Evolutionary conservation across 2,329 filamentous ascomycete genomes (phyloP), one percentile per base, ranked within the genome.

Genomic region (Aspergillus aculeatus): DNA sequence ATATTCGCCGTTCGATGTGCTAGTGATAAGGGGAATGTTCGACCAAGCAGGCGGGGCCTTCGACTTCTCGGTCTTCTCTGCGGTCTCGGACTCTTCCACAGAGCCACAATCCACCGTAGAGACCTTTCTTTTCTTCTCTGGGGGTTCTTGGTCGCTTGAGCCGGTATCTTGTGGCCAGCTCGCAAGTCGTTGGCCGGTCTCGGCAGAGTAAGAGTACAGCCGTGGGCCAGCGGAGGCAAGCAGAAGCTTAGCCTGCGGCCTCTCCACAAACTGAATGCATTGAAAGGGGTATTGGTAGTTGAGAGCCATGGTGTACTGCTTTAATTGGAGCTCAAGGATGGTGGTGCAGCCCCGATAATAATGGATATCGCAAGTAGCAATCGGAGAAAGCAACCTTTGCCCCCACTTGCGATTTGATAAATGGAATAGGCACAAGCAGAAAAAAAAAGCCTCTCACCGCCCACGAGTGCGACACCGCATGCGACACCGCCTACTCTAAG

Each of bases 191-290:
- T 78, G 75, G 32, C 87, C 85, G 62, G 84, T 80, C n/a, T 78
- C 69, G 6, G 87, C 76, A 69, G 81, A 81, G 72, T 91, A 89
- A 2, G 86, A 84, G 69, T 91, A 84, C 56, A 97, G 84, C 67
- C 83, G 85, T 51, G 88, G 84, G 14, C 91, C 91, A 62, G 87
- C 87, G 26, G 91, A 90, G 41, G 89, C 90, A 66, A 96, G 82
- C 19, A 97, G 75, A 21, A 89, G 63, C n/a, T 61, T 65, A 24
- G 58, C 50, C 16, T 61, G 48, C 41, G 64, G 64, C 48, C 68
- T 68, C 57, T 68, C 68, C 58, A 78, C 69, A 58, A 72, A 73
- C 56, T 78, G 78, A 50, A 91, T 75, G 66, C 85, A 84, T 67
- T 89, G 89, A 68, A 89, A 89, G n/a, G 89, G 88, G 59, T 75